A percentile compares a stretch with the other conserved stretches of the same genome.
phyloP scores from a whole-genome alignment of 257 asterid genomes.

The Orobanche coerulescens region DNA sequence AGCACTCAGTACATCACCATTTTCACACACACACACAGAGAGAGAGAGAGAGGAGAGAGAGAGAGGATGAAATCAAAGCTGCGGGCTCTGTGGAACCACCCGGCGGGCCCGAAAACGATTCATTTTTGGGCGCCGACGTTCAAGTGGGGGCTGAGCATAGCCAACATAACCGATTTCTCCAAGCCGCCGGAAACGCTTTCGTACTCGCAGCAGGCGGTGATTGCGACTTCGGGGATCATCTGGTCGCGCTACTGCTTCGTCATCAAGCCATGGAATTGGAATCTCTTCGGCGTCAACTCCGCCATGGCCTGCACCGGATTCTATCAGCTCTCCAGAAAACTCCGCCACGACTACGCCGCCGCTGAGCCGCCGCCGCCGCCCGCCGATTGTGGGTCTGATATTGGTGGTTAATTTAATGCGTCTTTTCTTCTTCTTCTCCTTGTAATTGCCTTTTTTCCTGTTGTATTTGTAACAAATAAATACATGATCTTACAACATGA shows the following conservation, averaged over 20 bases:
- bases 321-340: slow-evolving; percentile 40
- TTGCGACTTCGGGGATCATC: slow-evolving; percentile 37
- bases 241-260: slow-evolving; percentile 55
- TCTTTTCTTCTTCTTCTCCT: no score
- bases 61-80: slow-evolving; percentile 28
- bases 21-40: no score
- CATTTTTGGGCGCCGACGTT: slow-evolving; percentile 56
- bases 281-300: slow-evolving; percentile 44
- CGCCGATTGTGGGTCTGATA: neutral
- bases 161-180: slow-evolving; percentile 43
- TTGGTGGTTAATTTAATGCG: no score
- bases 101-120: slow-evolving; percentile 50
- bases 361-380: neutral
- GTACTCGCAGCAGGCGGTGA: slow-evolving; percentile 44
- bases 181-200: slow-evolving; percentile 43
- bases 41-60: slow-evolving; percentile 1
- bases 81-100: slow-evolving; percentile 42
- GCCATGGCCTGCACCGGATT: slow-evolving; percentile 49
- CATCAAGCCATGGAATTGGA: slow-evolving; percentile 43
- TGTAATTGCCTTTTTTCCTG: no score
- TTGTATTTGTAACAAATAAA: no score
- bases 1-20: no score
- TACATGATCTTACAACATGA: no score
- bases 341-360: slow-evolving; percentile 27
- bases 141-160: slow-evolving; percentile 51